Base-by-base conservation (phyloP, 345 rosid genomes). In the Mangifera indica region DNA sequence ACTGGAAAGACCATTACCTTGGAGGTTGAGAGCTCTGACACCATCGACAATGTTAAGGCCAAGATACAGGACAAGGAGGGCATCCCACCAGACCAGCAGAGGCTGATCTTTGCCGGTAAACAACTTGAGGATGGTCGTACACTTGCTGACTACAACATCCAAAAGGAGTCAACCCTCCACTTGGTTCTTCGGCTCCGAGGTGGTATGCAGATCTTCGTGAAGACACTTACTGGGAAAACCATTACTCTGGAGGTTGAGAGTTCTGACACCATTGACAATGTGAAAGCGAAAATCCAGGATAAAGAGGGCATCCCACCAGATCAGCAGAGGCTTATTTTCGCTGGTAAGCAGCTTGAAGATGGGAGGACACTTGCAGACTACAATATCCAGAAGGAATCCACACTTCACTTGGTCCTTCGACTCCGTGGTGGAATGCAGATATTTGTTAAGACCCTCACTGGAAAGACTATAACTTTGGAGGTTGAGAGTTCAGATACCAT, bases 361-460 rank as follows among this genome's bases (percentile, higher is more conserved):
- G 77, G 77, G 7, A 17, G 77, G 72, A 74, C 72, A 4, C 66
- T 74, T 0, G 77, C 77, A 0, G 77, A 74, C 0, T 74, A 74
- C 13, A 74, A 74, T 67, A 74, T 74, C n/a, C 77, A 74, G 1
- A 75, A 75, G 63, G 78, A 75, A 58, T 75, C 78, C 4, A 77
- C 76, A 29, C 80, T 77, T 5, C 80, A 77, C 53, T 53, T 76
- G 25, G 75, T 76, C 7, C 72, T 76, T 0, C 79, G 79, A 1
- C 44, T 76, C 18, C 67, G 79, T 18, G 79, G 79, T 6, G 79
- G 79, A 21, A 79, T 79, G 82, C 82, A 79, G 45, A 79, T 72
- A n/a, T 72, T 72, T 63, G 70, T 72, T n/a, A 72, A 72, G 69
- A 72, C 76, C 45, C 40, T 72, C 22, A 64, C 76, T 1, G 76